Base-by-base conservation (phyloP, 2,329 filamentous ascomycete genomes). In the Onygenales sp. region DNA sequence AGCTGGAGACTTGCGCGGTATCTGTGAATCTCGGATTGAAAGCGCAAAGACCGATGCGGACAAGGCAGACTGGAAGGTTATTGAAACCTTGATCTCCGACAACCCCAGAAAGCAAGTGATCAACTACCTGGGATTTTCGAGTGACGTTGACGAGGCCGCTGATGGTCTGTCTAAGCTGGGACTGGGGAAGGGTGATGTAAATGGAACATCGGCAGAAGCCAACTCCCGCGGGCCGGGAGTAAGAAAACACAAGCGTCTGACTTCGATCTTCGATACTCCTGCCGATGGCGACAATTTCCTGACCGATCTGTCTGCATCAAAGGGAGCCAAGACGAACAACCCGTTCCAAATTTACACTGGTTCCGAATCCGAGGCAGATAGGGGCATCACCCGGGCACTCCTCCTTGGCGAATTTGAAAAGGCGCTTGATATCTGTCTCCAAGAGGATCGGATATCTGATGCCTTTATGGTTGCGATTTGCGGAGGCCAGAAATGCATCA, bases 391-490 rank as follows among this genome's bases (percentile, higher is more conserved):
- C 3, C 85, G 83, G 62, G 87, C 92, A 34, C 73, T 98, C 54
- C 87, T 97, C 74, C 78, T 97, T 8, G 93, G 93, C 6, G 82
- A 94, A 58, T 98, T 98, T 63, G 84, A 91, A 54, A 87, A 87
- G 66, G 93, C 93, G 14, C 85, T 95, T 54, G 87, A 94, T 53
- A 82, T 95, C 50, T 95, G 90, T 62, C 74, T 98, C 13, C 84
- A 88, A 63, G 89, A 96, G 69, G 84, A 94, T 59, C 84, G 91
- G 51, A 84, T 97, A 67, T 93, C 93, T 0, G 93, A 98, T 72
- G 93, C 93, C 40, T 95, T 98, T 72, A 89, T 98, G 76, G 92
- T 98, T 66, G 93, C 94, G 46, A 95, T 97, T 63, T 97, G 91
- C 63, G 91, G 93, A 54, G 93, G 92, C 48, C 89, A 95, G 67